These are phyloP conservation scores for Carnegiea gigantea DNA, from an alignment of 179 eudicot genomes.

Conservation along the genomic window DNA sequence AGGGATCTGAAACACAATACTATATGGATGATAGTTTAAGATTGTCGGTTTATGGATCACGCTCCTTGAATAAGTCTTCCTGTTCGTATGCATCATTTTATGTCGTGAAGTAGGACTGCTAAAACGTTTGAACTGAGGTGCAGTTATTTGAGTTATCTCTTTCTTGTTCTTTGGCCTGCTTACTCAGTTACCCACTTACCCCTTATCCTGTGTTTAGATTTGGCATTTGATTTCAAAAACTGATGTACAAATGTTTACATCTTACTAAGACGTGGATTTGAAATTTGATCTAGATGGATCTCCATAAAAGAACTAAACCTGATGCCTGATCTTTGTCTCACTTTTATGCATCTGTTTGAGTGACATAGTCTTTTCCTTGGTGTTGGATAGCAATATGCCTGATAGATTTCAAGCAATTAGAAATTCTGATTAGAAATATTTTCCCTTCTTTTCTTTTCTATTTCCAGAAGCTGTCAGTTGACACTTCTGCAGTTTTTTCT, in stretches of 20 bases:
- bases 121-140: not conserved
- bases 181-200: not conserved
- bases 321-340: not conserved
- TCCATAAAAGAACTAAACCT: not conserved
- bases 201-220: too few relatives aligned
- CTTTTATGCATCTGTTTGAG: not conserved
- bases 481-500: not conserved
- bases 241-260: not conserved
- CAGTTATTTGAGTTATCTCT: not conserved
- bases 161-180: not conserved
- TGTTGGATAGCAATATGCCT: not conserved
- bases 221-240: not conserved
- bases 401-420: not conserved
- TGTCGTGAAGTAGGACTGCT: not conserved
- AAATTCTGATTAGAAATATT: not conserved
- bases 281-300: not conserved
- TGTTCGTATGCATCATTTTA: not conserved
- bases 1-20: constrained; percentile 27
- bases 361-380: not conserved
- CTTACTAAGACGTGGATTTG: not conserved
- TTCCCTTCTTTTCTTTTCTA: not conserved
- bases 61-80: not conserved
- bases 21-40: not conserved
- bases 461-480: not conserved
- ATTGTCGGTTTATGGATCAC: not conserved